Conservation (phyloP, 2,329 filamentous ascomycete genomes). For the Monosporascus ibericus region DNA sequence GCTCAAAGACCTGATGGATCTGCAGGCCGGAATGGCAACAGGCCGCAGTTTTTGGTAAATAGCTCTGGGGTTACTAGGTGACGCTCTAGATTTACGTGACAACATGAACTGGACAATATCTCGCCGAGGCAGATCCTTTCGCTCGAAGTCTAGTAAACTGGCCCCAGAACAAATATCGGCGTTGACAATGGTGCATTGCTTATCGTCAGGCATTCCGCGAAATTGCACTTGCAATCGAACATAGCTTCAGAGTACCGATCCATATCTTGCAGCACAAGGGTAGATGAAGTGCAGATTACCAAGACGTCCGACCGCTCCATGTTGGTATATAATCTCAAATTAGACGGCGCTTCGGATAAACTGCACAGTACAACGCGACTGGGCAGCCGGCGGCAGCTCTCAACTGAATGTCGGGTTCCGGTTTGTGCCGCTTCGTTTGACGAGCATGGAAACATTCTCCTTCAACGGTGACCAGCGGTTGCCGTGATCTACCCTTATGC, state of each 20-base stretch:
- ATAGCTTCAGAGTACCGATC: background rate
- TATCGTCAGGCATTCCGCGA: background rate
- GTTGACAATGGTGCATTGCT: background rate
- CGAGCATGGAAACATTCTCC: too few relatives aligned
- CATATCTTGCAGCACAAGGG: background rate
- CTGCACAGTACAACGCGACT: too few relatives aligned
- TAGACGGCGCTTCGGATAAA: too few relatives aligned
- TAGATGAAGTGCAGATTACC: background rate
- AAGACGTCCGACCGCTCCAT: background rate
- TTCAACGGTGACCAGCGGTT: too few relatives aligned
- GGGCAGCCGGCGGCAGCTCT: too few relatives aligned
- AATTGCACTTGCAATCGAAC: background rate
- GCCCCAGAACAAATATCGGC: background rate
- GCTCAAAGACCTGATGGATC: background rate
- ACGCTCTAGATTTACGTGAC: background rate
- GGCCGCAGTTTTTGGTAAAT: background rate
- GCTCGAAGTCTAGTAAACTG: background rate
- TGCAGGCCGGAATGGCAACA: background rate
- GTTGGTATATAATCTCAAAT: background rate
- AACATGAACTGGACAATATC: background rate
- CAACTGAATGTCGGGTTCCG: too few relatives aligned
- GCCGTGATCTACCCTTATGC: too few relatives aligned
- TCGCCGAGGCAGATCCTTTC: background rate
- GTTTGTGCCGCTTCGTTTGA: too few relatives aligned
- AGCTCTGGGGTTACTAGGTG: too few relatives aligned